Evolutionary conservation across 2,329 filamentous ascomycete species (phyloP).

Genomic region (Aspergillus ochraceoroseus): DNA sequence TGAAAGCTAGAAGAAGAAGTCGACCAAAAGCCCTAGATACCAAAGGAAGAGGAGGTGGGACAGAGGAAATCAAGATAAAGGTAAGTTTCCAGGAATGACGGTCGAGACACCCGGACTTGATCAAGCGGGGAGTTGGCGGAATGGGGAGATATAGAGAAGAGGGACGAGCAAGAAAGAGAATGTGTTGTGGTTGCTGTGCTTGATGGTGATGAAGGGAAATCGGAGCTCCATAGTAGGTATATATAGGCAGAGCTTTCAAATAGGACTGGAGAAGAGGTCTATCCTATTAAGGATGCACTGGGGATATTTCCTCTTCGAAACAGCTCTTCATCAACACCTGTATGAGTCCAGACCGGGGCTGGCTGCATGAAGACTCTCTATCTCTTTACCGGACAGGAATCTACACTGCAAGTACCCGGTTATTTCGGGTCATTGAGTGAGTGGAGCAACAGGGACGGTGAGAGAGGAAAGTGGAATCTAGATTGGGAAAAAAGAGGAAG

Average conservation of each 20-base stretch:
- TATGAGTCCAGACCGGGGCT: conserved; percentile 19
- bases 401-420: conserved; percentile 20
- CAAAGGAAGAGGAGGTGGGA: conserved; percentile 13
- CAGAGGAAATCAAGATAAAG: background rate
- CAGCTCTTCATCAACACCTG: conserved; percentile 12
- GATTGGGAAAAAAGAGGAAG: no score
- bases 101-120: no score
- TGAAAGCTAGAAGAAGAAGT: no score
- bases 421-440: conserved; percentile 17
- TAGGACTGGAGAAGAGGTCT: conserved; percentile 9
- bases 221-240: conserved; percentile 22
- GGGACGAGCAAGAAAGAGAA: background rate
- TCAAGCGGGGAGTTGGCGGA: no score
- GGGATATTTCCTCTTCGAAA: conserved; percentile 14
- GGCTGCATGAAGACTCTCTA: conserved; percentile 18
- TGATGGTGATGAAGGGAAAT: conserved; percentile 13
- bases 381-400: conserved; percentile 13
- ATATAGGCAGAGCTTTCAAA: conserved; percentile 21
- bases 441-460: conserved; percentile 14
- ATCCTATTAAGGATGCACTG: conserved; percentile 14
- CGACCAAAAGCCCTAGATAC: conserved; percentile 4
- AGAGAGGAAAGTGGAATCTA: conserved; percentile 9
- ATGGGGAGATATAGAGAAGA: conserved; percentile 1
- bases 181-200: conserved; percentile 8
- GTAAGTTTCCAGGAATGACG: background rate